phyloP scores from a whole-genome alignment of 306 rosid genomes.

The Potentilla sterilis region DNA sequence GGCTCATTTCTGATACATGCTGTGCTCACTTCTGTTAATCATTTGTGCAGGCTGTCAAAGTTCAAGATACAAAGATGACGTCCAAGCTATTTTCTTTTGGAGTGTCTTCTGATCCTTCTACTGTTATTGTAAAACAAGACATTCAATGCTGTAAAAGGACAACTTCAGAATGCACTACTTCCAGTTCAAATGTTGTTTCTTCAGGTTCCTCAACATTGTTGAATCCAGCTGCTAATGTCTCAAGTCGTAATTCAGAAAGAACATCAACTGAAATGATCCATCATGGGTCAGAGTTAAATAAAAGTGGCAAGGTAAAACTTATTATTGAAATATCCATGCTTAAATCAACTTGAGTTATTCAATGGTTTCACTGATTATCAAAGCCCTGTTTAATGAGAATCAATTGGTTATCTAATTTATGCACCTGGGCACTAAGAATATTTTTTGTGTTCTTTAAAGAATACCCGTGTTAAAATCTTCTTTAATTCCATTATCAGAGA shows the following conservation, averaged over 20 bases:
- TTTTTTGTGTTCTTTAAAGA: neutral
- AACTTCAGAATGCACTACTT: slow-evolving; percentile 39
- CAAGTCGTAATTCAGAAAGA: slow-evolving; percentile 31
- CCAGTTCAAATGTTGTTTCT: slow-evolving; percentile 27
- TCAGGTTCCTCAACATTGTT: slow-evolving; percentile 33
- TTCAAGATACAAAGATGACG: slow-evolving; percentile 29
- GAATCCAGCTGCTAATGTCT: slow-evolving; percentile 37
- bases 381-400: neutral
- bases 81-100: slow-evolving; percentile 32
- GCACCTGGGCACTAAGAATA: slow-evolving; percentile 1
- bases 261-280: slow-evolving; percentile 40
- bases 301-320: slow-evolving; percentile 58
- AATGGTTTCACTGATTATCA: neutral
- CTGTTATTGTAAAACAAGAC: slow-evolving; percentile 32
- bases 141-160: slow-evolving; percentile 40
- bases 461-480: neutral
- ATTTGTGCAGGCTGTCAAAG: slow-evolving; percentile 54
- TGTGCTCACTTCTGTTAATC: slow-evolving; percentile 17
- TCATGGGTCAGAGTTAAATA: slow-evolving; percentile 45
- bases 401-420: neutral
- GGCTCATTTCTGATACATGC: slow-evolving; percentile 3
- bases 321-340: neutral
- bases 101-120: slow-evolving; percentile 32
- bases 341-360: neutral
- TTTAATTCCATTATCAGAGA: neutral